Evolutionary conservation across 2,329 filamentous ascomycete genomes (phyloP).

Genomic region (Cyclaneusma minus): DNA sequence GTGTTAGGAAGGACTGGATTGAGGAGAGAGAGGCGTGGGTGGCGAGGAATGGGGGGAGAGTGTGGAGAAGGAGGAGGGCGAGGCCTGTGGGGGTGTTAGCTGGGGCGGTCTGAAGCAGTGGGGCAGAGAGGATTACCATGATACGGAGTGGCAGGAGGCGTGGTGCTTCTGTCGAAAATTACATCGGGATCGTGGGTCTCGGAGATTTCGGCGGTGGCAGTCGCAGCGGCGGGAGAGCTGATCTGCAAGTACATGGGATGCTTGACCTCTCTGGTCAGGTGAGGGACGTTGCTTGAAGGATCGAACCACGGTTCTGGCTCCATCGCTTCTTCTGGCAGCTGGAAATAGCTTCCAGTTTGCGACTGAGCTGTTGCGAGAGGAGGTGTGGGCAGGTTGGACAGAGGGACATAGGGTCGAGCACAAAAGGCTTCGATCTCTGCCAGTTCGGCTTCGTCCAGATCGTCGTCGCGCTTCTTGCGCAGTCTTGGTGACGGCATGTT

Average conservation of each 20-base stretch:
- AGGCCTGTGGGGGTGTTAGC: conserved; percentile 32
- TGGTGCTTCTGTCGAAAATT: conserved; percentile 13
- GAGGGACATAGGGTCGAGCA: conserved; percentile 44
- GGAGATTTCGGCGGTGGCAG: conserved; percentile 7
- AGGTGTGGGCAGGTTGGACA: conserved; percentile 53
- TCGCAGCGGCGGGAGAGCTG: conserved; percentile 11
- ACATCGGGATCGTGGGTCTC: conserved; percentile 11
- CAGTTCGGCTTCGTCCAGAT: conserved; percentile 32
- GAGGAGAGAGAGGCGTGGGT: conserved; percentile 43
- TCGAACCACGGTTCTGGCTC: no score
- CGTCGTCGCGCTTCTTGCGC: conserved; percentile 24
- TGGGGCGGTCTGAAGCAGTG: conserved; percentile 3
- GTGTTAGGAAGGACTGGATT: conserved; percentile 43
- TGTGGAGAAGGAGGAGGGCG: conserved; percentile 49
- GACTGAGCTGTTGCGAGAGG: conserved; percentile 42
- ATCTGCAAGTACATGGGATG: conserved; percentile 1
- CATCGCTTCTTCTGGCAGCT: no score
- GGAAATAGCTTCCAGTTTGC: no score
- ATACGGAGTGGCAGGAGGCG: conserved; percentile 5
- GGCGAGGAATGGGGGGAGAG: conserved; percentile 47
- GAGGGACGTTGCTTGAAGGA: conserved; percentile 22
- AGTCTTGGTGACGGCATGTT: conserved; percentile 9
- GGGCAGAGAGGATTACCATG: not conserved
- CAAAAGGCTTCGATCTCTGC: conserved; percentile 34
- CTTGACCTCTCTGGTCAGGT: conserved; percentile 22